phyloP scores from a whole-genome alignment of 2,329 filamentous ascomycete species.

The Ophiostoma sp. region DNA sequence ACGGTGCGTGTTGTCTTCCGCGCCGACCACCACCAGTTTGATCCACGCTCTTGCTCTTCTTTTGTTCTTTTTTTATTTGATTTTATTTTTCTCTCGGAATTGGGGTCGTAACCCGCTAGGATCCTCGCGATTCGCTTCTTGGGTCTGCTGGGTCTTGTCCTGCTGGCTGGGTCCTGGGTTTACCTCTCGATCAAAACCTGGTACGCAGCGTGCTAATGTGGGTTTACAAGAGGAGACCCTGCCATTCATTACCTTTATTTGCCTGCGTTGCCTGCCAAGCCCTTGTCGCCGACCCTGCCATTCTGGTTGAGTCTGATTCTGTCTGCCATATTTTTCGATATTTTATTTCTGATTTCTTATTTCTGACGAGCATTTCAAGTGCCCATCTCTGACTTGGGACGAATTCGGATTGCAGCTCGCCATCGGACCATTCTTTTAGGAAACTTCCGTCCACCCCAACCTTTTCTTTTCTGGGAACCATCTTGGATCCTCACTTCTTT shows the following conservation, averaged over 20 bases:
- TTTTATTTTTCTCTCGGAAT: neutral
- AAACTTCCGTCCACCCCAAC: neutral
- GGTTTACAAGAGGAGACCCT: neutral
- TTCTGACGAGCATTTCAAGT: too few species aligned
- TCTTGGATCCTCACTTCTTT: neutral
- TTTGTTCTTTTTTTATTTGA: neutral
- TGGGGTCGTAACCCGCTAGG: neutral
- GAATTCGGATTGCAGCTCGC: constrained; percentile 18
- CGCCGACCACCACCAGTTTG: neutral
- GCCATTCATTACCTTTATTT: neutral
- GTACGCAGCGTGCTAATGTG: constrained; percentile 2
- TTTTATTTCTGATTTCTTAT: neutral
- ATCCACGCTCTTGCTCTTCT: neutral
- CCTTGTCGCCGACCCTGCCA: neutral
- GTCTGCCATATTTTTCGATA: neutral
- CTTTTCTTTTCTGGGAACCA: neutral
- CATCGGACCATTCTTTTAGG: constrained; percentile 8
- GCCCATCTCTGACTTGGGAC: constrained; percentile 3
- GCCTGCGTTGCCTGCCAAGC: neutral
- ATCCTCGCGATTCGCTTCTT: neutral
- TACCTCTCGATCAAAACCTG: neutral
- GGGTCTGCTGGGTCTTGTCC: neutral
- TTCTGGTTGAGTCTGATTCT: too few species aligned
- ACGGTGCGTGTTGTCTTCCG: constrained; percentile 18
- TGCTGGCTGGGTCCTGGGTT: neutral